Conservation (phyloP, 179 eudicot genomes). For the Corrigiola litoralis region DNA sequence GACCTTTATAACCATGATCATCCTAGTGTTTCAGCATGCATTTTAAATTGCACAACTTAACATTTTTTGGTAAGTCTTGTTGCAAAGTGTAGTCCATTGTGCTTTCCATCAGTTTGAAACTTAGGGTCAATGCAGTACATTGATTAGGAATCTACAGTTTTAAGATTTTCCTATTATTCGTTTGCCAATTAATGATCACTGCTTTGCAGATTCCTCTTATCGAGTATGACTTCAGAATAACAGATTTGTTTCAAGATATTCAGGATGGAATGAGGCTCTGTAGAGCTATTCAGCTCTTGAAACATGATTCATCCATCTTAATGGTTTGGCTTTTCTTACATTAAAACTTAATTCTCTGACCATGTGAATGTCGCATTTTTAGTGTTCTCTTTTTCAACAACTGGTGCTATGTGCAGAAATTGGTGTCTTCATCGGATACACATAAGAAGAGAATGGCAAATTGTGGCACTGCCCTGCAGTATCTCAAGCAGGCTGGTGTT, state of each 20-base stretch:
- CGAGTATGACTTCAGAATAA: constrained; percentile 75
- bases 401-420: constrained; percentile 54
- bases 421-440: constrained; percentile 70
- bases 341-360: neutral
- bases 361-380: neutral
- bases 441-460: constrained; percentile 67
- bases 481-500: constrained; percentile 71
- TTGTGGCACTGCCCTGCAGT: constrained; percentile 69
- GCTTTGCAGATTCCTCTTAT: constrained; percentile 60
- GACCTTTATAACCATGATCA: neutral
- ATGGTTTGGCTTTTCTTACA: constrained; percentile 40
- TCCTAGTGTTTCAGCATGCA: neutral
- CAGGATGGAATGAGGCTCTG: constrained; percentile 87
- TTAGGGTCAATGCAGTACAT: no score
- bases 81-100: no score
- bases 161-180: neutral
- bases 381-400: neutral
- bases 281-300: constrained; percentile 83
- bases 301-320: constrained; percentile 67
- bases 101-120: no score
- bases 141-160: neutral
- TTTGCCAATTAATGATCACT: constrained; percentile 14
- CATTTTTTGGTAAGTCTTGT: neutral
- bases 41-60: neutral
- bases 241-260: constrained; percentile 70